Conservation (phyloP, 306 rosid genomes). For the Quercus berberidifolia region DNA sequence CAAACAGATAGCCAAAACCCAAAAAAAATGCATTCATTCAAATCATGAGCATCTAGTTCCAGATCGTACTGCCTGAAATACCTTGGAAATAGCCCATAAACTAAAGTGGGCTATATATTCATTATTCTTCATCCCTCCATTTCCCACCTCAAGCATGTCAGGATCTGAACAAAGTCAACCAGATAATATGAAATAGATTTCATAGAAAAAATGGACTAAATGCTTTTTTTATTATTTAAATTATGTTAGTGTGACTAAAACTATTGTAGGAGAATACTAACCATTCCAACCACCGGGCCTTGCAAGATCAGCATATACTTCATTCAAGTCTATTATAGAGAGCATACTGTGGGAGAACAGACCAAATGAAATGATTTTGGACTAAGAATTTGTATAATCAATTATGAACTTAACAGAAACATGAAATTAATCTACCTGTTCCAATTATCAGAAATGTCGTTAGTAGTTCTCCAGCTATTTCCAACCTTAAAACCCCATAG, state of each 20-base stretch:
- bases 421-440: slow-evolving; percentile 48
- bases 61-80: slow-evolving; percentile 4
- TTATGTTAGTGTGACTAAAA: not conserved
- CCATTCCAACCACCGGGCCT: slow-evolving; percentile 99
- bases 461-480: slow-evolving; percentile 97
- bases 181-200: not conserved
- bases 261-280: slow-evolving; percentile 18
- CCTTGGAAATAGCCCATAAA: slow-evolving; percentile 97
- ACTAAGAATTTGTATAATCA: not conserved
- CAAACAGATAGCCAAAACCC: not conserved
- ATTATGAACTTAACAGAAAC: not conserved
- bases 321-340: slow-evolving; percentile 80
- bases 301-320: slow-evolving; percentile 71
- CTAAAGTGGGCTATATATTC: slow-evolving; percentile 92
- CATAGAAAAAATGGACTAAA: not conserved
- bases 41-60: slow-evolving; percentile 4
- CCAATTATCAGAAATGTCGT: slow-evolving; percentile 80
- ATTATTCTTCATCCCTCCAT: slow-evolving; percentile 86
- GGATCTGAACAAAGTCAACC: slow-evolving; percentile 59
- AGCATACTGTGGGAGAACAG: slow-evolving; percentile 59
- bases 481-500: slow-evolving; percentile 80
- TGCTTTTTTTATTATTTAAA: too few relatives aligned
- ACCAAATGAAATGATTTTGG: not conserved
- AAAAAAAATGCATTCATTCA: not conserved
- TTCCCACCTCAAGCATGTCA: slow-evolving; percentile 97